These are phyloP conservation scores for Mortierella alpina DNA, from an alignment of 192 early-diverging fungal species.

Conservation along the genomic window DNA sequence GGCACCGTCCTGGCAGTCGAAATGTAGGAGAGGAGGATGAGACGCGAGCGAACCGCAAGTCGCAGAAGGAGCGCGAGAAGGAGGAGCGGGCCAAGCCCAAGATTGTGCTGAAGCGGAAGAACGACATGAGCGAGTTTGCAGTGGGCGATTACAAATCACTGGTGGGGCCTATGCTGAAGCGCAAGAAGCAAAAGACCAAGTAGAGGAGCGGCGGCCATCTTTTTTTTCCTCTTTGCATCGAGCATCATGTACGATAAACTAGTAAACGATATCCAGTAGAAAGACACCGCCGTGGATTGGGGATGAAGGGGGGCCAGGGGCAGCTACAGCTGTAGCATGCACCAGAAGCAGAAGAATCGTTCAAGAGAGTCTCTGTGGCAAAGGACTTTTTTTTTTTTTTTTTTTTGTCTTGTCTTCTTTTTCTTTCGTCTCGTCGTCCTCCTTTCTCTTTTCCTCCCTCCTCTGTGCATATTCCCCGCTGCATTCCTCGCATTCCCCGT, in stretches of 20 bases:
- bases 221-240: neutral
- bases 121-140: conserved; percentile 56
- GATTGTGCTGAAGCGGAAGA: conserved; percentile 51
- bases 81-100: conserved; percentile 38
- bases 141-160: conserved; percentile 51
- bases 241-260: neutral
- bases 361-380: too few relatives aligned
- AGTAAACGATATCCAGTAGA: neutral
- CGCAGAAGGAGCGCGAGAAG: conserved; percentile 44
- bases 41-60: conserved; percentile 27
- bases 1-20: conserved; percentile 15
- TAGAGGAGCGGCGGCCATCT: neutral
- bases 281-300: neutral
- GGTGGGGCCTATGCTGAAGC: conserved; percentile 50
- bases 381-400: too few relatives aligned
- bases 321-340: too few relatives aligned
- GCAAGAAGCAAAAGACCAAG: conserved; percentile 43
- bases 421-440: neutral
- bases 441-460: too few relatives aligned
- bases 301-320: too few relatives aligned
- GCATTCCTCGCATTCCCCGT: too few relatives aligned
- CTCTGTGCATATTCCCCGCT: too few relatives aligned
- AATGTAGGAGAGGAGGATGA: conserved; percentile 26
- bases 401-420: neutral
- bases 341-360: too few relatives aligned